These are phyloP conservation scores for Candida xiaguanensis DNA, from an alignment of 805 yeast genomes.

Conservation along the genomic window DNA sequence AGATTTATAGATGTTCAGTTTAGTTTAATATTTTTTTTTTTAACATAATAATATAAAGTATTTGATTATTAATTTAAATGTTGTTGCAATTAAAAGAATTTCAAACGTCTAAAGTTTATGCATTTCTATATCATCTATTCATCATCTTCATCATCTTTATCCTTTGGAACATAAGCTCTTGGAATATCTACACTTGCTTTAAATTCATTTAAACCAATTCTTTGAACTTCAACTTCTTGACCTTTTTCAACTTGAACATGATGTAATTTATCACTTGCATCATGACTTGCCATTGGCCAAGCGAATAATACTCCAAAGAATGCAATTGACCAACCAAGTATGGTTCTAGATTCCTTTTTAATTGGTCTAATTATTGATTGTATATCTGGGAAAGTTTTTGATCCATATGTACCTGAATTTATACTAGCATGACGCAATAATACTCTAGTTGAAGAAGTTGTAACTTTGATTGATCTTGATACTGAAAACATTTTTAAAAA, in stretches of 20 bases:
- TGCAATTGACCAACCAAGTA: slow-evolving; percentile 7
- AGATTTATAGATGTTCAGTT: too few species aligned
- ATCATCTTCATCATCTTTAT: slow-evolving; percentile 14
- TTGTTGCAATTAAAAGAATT: slow-evolving; percentile 19
- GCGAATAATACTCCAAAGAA: background rate
- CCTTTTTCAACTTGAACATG: slow-evolving; percentile 8
- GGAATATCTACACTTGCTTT: slow-evolving; percentile 8
- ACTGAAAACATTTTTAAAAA: background rate
- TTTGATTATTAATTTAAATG: too few species aligned
- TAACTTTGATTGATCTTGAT: slow-evolving; percentile 1
- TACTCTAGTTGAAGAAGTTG: background rate
- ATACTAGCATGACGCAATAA: background rate
- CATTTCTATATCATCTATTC: slow-evolving; percentile 17
- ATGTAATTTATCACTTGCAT: slow-evolving; percentile 2
- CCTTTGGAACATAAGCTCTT: slow-evolving; percentile 5
- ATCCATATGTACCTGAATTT: slow-evolving; percentile 5
- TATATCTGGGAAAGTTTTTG: slow-evolving; percentile 2
- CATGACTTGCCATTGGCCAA: slow-evolving; percentile 3
- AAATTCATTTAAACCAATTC: slow-evolving; percentile 5
- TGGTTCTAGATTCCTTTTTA: background rate
- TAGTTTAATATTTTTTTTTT: too few species aligned
- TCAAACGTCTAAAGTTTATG: too few species aligned
- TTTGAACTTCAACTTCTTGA: slow-evolving; percentile 7
- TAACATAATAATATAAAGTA: too few species aligned
- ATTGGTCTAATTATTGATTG: background rate